Evolutionary conservation across 352 stramenopile genomes (phyloP), one percentile per base, ranked within the genome.

Genomic region (Nannochloropsis limnetica): DNA sequence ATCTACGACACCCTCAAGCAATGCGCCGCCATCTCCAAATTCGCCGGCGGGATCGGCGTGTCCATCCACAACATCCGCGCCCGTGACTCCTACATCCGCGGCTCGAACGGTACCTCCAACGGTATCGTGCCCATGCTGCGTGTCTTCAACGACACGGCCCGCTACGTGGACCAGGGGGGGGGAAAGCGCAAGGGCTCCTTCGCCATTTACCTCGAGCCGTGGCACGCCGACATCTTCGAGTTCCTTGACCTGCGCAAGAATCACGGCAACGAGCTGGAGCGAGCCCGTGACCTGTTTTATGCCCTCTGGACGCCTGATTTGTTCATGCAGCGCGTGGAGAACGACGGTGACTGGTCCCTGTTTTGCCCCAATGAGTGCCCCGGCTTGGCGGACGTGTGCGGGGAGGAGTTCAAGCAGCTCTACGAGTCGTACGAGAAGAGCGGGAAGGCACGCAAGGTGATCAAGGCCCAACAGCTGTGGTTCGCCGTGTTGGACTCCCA

Each of bases 91-190:
- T 98, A 99, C 92, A 99, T 99, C 82, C 93, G 94, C 17, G 96
- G 96, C 49, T 99, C 96, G 8, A 99, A 99, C 85, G 96, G 97
- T 68, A 96, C 94, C 3, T 98, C 94, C 27, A 99, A 99, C 85
- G 97, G 97, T 15, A 97, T 99, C 85, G 96, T 99, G 29, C 97
- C 97, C 28, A 99, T 99, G 97, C 89, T 99, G 43, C 91, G 97
- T n/a, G 97, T 99, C 67, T 99, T 99, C 87, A 99, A 99, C 89
- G 97, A 99, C 89, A 99, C 97, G 27, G 96, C 96, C 0, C 91
- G 97, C 17, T 99, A 99, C 88, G 97, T 99, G 69, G 96, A 99
- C 89, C 97, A 99, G 88, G 86, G 86, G 15, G 86, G 86, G 5
- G 86, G 86, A 22, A 89, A 97, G 88, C 90, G 96, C 79, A 99